These are phyloP conservation scores for Sclerotinia minor DNA, from an alignment of 2,329 filamentous ascomycete genomes.

Conservation along the genomic window DNA sequence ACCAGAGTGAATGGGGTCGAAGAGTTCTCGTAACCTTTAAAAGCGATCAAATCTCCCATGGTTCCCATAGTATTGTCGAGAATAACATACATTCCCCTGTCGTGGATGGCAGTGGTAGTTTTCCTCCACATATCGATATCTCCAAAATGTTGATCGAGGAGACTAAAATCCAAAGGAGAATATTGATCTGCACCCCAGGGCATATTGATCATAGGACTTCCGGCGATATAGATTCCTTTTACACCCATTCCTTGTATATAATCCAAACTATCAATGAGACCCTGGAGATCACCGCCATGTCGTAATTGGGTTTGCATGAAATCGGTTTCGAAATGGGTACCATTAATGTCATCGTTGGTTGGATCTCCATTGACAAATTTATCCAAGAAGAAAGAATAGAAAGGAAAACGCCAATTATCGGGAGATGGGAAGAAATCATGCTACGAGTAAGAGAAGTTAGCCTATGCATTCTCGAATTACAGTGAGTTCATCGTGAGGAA, in stretches of 20 bases:
- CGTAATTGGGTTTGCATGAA: conserved; percentile 61
- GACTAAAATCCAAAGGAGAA: conserved; percentile 59
- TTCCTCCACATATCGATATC: conserved; percentile 58
- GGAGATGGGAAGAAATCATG: conserved; percentile 57
- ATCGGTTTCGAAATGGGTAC: conserved; percentile 61
- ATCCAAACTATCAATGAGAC: conserved; percentile 60
- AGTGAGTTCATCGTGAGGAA: background rate
- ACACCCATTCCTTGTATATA: conserved; percentile 66
- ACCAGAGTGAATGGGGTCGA: conserved; percentile 53
- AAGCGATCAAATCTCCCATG: conserved; percentile 63
- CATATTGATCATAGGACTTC: conserved; percentile 63
- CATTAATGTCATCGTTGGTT: conserved; percentile 62
- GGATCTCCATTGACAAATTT: conserved; percentile 62
- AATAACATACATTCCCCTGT: conserved; percentile 63
- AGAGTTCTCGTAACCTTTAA: conserved; percentile 59
- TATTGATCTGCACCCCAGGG: conserved; percentile 65
- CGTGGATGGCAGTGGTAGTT: conserved; percentile 60
- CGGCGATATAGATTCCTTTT: conserved; percentile 56
- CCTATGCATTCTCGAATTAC: background rate
- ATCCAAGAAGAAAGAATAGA: conserved; percentile 65
- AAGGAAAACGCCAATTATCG: conserved; percentile 63
- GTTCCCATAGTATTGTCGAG: conserved; percentile 63
- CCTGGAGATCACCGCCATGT: conserved; percentile 60
- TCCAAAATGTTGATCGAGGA: conserved; percentile 63
- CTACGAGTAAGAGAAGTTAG: conserved; percentile 30